These are phyloP conservation scores for Hyphopichia burtonii DNA, from an alignment of 1,139 yeast species.

Conservation along the genomic window DNA sequence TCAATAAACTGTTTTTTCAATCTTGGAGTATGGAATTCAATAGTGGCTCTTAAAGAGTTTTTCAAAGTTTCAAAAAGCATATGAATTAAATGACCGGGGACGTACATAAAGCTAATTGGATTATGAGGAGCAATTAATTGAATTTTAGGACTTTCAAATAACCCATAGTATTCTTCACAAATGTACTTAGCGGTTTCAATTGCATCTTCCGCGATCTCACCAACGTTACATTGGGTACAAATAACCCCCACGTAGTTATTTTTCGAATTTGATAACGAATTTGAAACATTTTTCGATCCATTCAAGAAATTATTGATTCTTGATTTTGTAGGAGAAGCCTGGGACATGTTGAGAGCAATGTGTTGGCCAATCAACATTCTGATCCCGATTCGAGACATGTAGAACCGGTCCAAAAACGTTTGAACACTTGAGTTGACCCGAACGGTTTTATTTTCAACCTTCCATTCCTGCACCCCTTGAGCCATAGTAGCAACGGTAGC, in stretches of 20 bases:
- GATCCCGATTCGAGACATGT: conserved; percentile 85
- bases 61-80: conserved; percentile 85
- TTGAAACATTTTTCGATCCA: conserved; percentile 22
- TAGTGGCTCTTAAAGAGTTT: conserved; percentile 81
- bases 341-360: conserved; percentile 73
- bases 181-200: conserved; percentile 84
- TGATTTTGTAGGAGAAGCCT: conserved; percentile 47
- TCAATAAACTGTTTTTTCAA: conserved; percentile 37
- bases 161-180: conserved; percentile 84
- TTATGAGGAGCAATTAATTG: conserved; percentile 71
- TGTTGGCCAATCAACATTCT: conserved; percentile 90
- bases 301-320: conserved; percentile 34
- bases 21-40: conserved; percentile 62
- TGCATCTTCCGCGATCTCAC: conserved; percentile 80
- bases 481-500: conserved; percentile 94
- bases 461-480: conserved; percentile 92
- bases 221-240: conserved; percentile 75
- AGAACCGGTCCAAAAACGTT: conserved; percentile 75
- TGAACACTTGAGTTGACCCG: conserved; percentile 66
- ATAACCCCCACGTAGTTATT: conserved; percentile 77
- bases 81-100: conserved; percentile 86
- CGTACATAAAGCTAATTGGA: conserved; percentile 74
- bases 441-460: conserved; percentile 48
- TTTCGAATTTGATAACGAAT: conserved; percentile 22
- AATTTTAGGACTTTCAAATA: conserved; percentile 79